Base-by-base conservation (phyloP, 495 filamentous ascomycete species). In the Cairneyella variabilis region DNA sequence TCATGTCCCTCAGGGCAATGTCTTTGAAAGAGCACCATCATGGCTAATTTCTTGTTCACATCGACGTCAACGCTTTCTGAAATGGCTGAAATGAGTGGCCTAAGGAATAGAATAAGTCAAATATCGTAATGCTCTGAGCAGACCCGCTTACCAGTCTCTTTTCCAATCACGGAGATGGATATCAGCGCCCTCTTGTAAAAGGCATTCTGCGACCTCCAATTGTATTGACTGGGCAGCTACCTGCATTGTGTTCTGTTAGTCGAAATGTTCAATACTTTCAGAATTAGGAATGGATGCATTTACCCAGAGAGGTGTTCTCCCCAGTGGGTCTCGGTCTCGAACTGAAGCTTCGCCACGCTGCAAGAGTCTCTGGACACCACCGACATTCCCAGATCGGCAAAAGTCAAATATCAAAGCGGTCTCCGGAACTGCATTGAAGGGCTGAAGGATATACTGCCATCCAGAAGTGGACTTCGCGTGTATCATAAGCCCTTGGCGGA, bases 361-460 rank as follows among this genome's bases (percentile, higher is more conserved):
- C 27, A 63, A 47, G 14, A 60, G 39, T 22, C 34, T 47, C 39
- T 43, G 43, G 46, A 58, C 17, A 14, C 41, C 54, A 28, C 32
- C 53, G 21, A 60, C 3, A 58, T 63, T 60, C 23, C 61, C 61
- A 8, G 25, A 34, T 11, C 26, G 3, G 36, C 61, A 63, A 46
- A 63, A 58, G 6, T 61, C 57, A 28, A 63, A 57, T 7, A 63
- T 53, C 32, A 63, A 18, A 28, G 58, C 11, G 48, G 47, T 28
- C 14, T 54, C 34, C 16, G 30, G 39, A 8, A 51, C 46, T 14
- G 46, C 44, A 36, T 25, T 23, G 18, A 59, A 51, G 2, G 54
- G 12, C 10, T 51, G 46, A 6, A 57, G 4, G 11, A 28, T 22
- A 17, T 57, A 57, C 17, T 51, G 28, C 54, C 53, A 56, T 3